Percentiles rank a stretch among this genome's conserved stretches.
These are phyloP conservation scores for Jamesozyma spencerorum DNA, from an alignment of 805 yeast species.

Conservation along the genomic window DNA sequence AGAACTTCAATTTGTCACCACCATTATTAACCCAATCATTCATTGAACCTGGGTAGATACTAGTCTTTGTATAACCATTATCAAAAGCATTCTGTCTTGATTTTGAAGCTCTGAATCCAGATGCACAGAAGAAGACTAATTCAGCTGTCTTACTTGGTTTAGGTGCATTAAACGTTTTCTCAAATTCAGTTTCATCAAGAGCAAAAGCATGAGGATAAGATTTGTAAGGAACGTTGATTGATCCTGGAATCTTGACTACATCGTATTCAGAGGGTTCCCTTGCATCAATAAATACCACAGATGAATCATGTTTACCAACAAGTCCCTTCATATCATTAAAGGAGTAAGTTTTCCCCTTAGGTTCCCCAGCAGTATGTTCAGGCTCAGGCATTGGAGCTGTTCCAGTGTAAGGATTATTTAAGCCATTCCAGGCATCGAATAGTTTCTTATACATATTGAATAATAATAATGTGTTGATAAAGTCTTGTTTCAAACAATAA, in stretches of 20 bases:
- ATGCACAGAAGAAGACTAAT: conserved; percentile 74
- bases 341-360: conserved; percentile 27
- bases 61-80: conserved; percentile 66
- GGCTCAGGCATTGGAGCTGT: conserved; percentile 1
- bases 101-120: conserved; percentile 75
- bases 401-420: conserved; percentile 13
- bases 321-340: conserved; percentile 46
- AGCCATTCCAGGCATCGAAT: conserved; percentile 5
- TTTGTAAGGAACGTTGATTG: conserved; percentile 74
- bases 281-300: conserved; percentile 61
- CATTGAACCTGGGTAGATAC: conserved; percentile 74
- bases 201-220: conserved; percentile 80
- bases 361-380: background rate
- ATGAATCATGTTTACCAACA: conserved; percentile 33
- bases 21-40: conserved; percentile 57
- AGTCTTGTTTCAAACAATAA: too few relatives aligned
- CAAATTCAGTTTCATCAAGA: conserved; percentile 58
- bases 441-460: background rate
- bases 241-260: conserved; percentile 70
- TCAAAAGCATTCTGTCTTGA: conserved; percentile 80
- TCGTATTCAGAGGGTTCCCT: conserved; percentile 73
- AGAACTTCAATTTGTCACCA: conserved; percentile 14
- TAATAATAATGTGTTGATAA: too few relatives aligned
- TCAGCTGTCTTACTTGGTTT: conserved; percentile 61
- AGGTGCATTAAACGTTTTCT: conserved; percentile 59